Evolutionary conservation across 495 filamentous ascomycete species (phyloP).

Genomic region (Penicillium ucsense): DNA sequence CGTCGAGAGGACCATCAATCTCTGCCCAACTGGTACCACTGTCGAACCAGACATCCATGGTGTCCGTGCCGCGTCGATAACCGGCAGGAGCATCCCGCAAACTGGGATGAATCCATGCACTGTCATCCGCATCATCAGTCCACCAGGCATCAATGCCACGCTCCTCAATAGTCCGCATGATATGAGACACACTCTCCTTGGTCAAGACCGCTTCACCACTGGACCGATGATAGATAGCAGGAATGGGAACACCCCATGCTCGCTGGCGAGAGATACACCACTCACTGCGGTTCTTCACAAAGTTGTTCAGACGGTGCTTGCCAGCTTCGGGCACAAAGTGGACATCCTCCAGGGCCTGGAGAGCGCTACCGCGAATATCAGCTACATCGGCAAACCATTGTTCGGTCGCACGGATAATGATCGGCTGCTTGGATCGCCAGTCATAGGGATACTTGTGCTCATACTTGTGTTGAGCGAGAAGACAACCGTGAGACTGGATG

Average conservation of each 20-base stretch:
- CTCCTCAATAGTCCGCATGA: conserved; percentile 66
- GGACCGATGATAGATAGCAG: conserved; percentile 66
- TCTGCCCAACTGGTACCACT: conserved; percentile 91
- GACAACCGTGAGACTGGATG: conserved; percentile 38
- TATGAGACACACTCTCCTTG: conserved; percentile 70
- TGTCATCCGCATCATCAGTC: conserved; percentile 65
- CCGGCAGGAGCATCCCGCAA: conserved; percentile 32
- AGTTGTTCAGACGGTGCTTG: conserved; percentile 64
- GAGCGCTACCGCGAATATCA: conserved; percentile 61
- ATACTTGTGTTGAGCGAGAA: conserved; percentile 60
- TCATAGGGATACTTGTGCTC: conserved; percentile 94
- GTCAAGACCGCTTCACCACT: conserved; percentile 64
- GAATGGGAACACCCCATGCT: conserved; percentile 94
- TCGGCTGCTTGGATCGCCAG: conserved; percentile 87
- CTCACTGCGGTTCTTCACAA: conserved; percentile 77
- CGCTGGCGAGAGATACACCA: conserved; percentile 99
- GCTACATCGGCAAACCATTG: conserved; percentile 97
- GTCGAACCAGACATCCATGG: conserved; percentile 99
- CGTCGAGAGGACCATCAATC: conserved; percentile 24
- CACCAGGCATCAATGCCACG: conserved; percentile 89
- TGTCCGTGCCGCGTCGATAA: conserved; percentile 78
- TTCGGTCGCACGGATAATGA: conserved; percentile 83
- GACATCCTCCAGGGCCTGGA: conserved; percentile 59
- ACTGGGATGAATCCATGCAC: conserved; percentile 58
- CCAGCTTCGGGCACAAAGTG: conserved; percentile 69